A percentile compares a stretch with the other conserved stretches of the same genome.
These are phyloP conservation scores for Copromyces sp. DNA, from an alignment of 495 filamentous ascomycete genomes.

Conservation along the genomic window DNA sequence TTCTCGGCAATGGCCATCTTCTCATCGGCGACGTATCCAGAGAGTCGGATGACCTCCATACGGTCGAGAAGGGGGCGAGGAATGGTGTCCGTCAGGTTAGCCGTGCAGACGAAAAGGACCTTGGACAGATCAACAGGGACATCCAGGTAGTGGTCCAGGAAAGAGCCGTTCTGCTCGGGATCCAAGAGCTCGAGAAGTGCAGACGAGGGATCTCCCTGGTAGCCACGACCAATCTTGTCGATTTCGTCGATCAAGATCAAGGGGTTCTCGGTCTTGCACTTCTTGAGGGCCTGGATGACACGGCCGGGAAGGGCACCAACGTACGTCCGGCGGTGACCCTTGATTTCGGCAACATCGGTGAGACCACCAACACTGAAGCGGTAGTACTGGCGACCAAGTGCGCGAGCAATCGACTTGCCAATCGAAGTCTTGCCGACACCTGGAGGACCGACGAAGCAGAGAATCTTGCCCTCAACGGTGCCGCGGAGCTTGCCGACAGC, in stretches of 20 bases:
- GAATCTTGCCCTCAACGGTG: conserved; percentile 96
- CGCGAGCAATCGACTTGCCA: conserved; percentile 93
- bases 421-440: conserved; percentile 97
- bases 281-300: conserved; percentile 97
- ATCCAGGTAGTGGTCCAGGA: conserved; percentile 98
- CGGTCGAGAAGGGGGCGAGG: conserved; percentile 88
- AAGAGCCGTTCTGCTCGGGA: conserved; percentile 94
- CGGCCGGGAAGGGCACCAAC: conserved; percentile 92
- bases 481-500: conserved; percentile 95
- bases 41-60: conserved; percentile 97
- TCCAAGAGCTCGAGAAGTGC: conserved; percentile 91
- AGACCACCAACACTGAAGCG: conserved; percentile 95
- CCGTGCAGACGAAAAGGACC: conserved; percentile 97
- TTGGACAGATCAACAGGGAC: conserved; percentile 96
- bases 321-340: conserved; percentile 93
- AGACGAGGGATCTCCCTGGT: conserved; percentile 93
- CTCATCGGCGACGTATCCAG: conserved; percentile 94
- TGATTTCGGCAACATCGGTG: conserved; percentile 98
- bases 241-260: conserved; percentile 94
- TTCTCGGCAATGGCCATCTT: conserved; percentile 97
- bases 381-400: conserved; percentile 92
- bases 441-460: conserved; percentile 95
- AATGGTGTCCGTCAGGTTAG: conserved; percentile 98
- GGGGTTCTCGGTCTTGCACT: conserved; percentile 97
- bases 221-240: conserved; percentile 92